Conservation (phyloP, 768 basidiomycete species). For the Hygrophorus pudorinus region DNA sequence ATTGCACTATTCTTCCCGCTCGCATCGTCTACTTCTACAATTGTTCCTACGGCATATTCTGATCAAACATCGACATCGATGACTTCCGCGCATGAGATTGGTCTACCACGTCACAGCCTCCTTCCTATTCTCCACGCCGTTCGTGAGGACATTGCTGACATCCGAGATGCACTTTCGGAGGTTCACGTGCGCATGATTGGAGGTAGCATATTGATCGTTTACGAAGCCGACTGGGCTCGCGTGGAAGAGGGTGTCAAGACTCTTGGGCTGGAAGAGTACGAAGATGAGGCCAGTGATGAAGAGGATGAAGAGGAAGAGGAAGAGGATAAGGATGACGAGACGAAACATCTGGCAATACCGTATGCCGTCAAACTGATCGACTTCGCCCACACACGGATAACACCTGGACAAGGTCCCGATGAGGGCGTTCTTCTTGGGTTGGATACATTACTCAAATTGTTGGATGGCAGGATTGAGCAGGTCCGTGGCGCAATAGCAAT, state of each 20-base stretch:
- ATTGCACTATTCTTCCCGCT: constrained; percentile 73
- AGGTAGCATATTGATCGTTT: constrained; percentile 70
- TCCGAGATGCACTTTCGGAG: constrained; percentile 36
- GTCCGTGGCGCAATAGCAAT: constrained; percentile 17
- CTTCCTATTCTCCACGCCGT: constrained; percentile 49
- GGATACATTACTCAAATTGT: constrained; percentile 48
- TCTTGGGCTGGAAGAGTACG: constrained; percentile 21
- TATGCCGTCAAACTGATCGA: constrained; percentile 79
- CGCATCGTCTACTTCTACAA: constrained; percentile 28
- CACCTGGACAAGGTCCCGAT: constrained; percentile 68
- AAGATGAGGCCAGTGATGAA: constrained; percentile 24
- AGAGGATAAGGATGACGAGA: constrained; percentile 20
- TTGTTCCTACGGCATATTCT: constrained; percentile 23
- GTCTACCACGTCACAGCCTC: constrained; percentile 47
- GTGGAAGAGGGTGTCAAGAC: constrained; percentile 33
- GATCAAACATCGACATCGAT: background rate
- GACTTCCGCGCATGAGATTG: constrained; percentile 17
- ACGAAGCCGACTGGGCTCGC: constrained; percentile 41
- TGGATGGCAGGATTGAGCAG: constrained; percentile 47
- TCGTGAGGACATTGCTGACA: constrained; percentile 38
- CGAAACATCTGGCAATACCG: constrained; percentile 31
- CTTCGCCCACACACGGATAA: constrained; percentile 79
- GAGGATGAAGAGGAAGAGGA: constrained; percentile 29
- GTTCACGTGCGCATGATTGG: constrained; percentile 78
- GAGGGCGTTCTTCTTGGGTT: constrained; percentile 68